phyloP scores from a whole-genome alignment of 768 basidiomycete genomes.

The Russula sp. region DNA sequence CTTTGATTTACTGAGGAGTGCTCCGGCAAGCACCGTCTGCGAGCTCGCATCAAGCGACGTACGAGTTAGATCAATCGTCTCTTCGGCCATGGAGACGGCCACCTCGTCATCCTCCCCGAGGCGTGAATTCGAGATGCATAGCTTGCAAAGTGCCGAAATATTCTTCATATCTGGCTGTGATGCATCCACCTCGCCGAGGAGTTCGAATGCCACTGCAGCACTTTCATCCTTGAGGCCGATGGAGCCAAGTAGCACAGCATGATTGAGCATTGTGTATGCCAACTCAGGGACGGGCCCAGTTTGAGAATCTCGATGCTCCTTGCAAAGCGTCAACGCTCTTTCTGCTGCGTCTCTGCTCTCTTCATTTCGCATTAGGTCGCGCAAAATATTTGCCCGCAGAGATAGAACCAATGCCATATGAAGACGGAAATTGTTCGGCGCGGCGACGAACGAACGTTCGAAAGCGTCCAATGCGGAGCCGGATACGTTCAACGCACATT shows the following conservation, averaged over 20 bases:
- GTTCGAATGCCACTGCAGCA: conserved; percentile 6
- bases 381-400: conserved; percentile 4
- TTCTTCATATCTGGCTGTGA: not conserved
- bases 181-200: not conserved
- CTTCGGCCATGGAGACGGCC: not conserved
- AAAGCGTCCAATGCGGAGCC: not conserved
- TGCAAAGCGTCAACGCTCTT: not conserved
- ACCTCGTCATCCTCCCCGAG: not conserved
- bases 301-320: not conserved
- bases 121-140: not conserved
- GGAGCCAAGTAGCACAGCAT: not conserved
- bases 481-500: conserved; percentile 1
- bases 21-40: not conserved
- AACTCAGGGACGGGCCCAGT: not conserved
- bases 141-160: not conserved
- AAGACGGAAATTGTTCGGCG: not conserved
- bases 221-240: not conserved
- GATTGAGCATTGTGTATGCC: conserved; percentile 1
- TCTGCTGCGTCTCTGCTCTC: not conserved
- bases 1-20: conserved; percentile 10
- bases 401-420: not conserved
- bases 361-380: conserved; percentile 6
- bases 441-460: not conserved
- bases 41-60: not conserved
- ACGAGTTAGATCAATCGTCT: conserved; percentile 1